These are phyloP conservation scores for apple (Malus domestica) DNA, from an alignment of 306 rosid genomes.

Conservation along the genomic window ASM211411v1 NC_041795.1:35651001-35651500, in stretches of 20 bases:
- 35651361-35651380: not conserved
- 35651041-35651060: conserved; percentile 82
- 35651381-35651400: not conserved
- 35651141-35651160: conserved; percentile 81
- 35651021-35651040: conserved; percentile 26
- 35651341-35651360: not conserved
- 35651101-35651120: conserved; percentile 89
- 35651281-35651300: conserved; percentile 23
- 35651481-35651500: not conserved
- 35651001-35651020: conserved; percentile 19
- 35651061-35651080: conserved; percentile 85
- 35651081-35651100: conserved; percentile 93
- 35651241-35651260: conserved; percentile 97
- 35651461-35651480: not conserved
- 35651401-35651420: not conserved
- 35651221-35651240: conserved; percentile 69
- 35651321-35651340: not conserved
- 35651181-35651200: conserved; percentile 89
- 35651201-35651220: conserved; percentile 84
- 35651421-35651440: not conserved
- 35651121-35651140: conserved; percentile 92
- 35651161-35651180: conserved; percentile 79
- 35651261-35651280: conserved; percentile 69
- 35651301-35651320: not conserved
- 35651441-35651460: not conserved